Percentiles rank a stretch among this genome's conserved stretches.
Evolutionary conservation across 2,329 filamentous ascomycete genomes (phyloP).

Genomic region (Botrytis cinerea): DNA sequence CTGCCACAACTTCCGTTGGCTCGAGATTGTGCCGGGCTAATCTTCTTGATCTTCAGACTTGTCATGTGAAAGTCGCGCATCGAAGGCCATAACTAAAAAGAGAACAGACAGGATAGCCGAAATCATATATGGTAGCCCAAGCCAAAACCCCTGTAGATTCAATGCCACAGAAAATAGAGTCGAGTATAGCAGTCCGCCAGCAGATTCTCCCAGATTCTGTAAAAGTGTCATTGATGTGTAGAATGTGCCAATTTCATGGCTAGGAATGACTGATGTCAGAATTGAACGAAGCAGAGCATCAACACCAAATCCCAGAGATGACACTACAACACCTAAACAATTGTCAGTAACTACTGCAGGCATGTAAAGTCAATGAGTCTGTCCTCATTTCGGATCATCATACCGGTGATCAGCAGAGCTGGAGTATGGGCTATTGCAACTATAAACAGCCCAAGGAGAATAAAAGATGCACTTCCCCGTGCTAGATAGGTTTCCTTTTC

Average conservation of each 20-base stretch:
- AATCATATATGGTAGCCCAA: background rate
- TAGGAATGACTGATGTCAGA: background rate
- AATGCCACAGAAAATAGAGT: background rate
- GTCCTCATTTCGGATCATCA: background rate
- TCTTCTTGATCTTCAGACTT: background rate
- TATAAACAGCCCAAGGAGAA: background rate
- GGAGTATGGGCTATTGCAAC: background rate
- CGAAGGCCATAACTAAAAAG: background rate
- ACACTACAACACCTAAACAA: background rate
- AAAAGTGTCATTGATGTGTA: constrained; percentile 13
- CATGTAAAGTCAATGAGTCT: too few relatives aligned
- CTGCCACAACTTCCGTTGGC: too few relatives aligned
- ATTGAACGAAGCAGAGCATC: constrained; percentile 5
- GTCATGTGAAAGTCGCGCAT: background rate
- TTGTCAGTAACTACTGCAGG: background rate
- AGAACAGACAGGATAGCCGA: background rate
- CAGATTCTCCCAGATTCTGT: constrained; percentile 2
- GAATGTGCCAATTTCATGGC: background rate
- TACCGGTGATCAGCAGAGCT: background rate
- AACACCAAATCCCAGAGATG: background rate
- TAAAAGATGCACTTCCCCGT: background rate
- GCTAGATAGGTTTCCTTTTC: constrained; percentile 4
- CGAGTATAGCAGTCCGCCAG: background rate
- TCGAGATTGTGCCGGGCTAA: background rate
- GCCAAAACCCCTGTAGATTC: background rate